Percentiles rank a stretch among this genome's conserved stretches.
Evolutionary conservation across 148 eudicot genomes (phyloP).

Genomic region (Suaeda aralocaspica): DNA sequence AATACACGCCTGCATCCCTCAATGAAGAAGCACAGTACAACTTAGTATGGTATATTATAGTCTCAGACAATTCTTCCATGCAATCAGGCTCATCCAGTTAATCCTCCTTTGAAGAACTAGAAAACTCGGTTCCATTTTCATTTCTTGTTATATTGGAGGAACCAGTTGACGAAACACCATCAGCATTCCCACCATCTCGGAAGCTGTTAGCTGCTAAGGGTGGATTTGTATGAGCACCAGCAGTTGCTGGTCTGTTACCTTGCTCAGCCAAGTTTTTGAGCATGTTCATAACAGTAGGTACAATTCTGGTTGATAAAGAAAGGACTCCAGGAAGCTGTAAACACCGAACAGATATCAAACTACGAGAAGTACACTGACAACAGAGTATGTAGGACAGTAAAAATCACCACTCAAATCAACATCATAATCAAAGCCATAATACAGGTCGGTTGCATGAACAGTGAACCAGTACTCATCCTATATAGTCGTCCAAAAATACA

Average conservation of each 20-base stretch:
- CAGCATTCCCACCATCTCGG: slow-evolving; percentile 28
- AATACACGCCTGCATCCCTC: slow-evolving; percentile 18
- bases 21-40: slow-evolving; percentile 7
- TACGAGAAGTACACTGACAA: neutral
- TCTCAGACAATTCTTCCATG: neutral
- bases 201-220: slow-evolving; percentile 36
- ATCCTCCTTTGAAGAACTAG: slow-evolving; percentile 50
- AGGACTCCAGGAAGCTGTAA: slow-evolving; percentile 85
- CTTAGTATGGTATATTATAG: slow-evolving; percentile 8
- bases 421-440: too few relatives aligned
- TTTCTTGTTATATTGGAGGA: slow-evolving; percentile 59
- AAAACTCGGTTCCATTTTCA: slow-evolving; percentile 64
- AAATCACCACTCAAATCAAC: too few relatives aligned
- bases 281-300: slow-evolving; percentile 83
- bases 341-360: slow-evolving; percentile 19
- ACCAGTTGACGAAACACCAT: slow-evolving; percentile 51
- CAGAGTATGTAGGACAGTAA: neutral
- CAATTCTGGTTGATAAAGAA: slow-evolving; percentile 74
- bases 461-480: too few relatives aligned
- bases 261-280: slow-evolving; percentile 80
- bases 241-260: slow-evolving; percentile 48
- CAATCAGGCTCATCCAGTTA: slow-evolving; percentile 27
- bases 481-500: too few relatives aligned
- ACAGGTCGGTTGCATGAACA: too few relatives aligned
- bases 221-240: slow-evolving; percentile 52